These are phyloP conservation scores for Neurospora tetraspora DNA, from an alignment of 495 filamentous ascomycete genomes.

Conservation along the genomic window DNA sequence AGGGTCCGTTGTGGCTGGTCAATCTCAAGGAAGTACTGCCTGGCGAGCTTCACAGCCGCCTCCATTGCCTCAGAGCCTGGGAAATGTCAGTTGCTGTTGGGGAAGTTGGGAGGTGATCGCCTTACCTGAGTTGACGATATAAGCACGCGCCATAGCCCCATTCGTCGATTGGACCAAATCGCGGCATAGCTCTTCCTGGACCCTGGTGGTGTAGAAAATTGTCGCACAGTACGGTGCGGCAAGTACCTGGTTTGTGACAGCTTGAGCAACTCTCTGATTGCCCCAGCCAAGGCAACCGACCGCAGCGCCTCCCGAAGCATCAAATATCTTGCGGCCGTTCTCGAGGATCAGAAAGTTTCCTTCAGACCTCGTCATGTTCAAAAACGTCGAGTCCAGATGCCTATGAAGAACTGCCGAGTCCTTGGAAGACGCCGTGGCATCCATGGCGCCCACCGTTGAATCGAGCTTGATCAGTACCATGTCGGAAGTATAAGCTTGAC, in stretches of 20 bases:
- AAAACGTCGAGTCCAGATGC: conserved; percentile 19
- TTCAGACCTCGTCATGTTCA: conserved; percentile 13
- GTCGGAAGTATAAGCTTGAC: background rate
- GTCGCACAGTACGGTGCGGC: conserved; percentile 35
- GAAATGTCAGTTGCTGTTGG: conserved; percentile 20
- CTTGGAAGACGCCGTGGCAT: background rate
- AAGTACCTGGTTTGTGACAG: conserved; percentile 32
- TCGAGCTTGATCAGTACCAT: conserved; percentile 16
- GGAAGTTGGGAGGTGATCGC: conserved; percentile 18
- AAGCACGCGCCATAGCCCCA: conserved; percentile 34
- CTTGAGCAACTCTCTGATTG: conserved; percentile 30
- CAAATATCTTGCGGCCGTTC: conserved; percentile 54
- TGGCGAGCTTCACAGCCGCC: conserved; percentile 49
- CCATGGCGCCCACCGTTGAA: background rate
- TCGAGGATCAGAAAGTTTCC: conserved; percentile 37
- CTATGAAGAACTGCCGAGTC: conserved; percentile 28
- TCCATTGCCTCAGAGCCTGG: conserved; percentile 32
- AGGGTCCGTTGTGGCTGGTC: conserved; percentile 29
- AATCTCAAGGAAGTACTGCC: conserved; percentile 56
- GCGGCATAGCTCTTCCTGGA: conserved; percentile 31
- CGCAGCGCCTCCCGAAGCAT: conserved; percentile 47
- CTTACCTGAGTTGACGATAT: conserved; percentile 50
- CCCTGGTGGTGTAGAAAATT: conserved; percentile 31
- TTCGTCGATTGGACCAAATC: conserved; percentile 35
- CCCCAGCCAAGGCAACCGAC: conserved; percentile 44